Evolutionary conservation across 176 grass and related monocot genomes (phyloP), one percentile per base, ranked within the genome.

Genomic region (Aegilops longissima): DNA sequence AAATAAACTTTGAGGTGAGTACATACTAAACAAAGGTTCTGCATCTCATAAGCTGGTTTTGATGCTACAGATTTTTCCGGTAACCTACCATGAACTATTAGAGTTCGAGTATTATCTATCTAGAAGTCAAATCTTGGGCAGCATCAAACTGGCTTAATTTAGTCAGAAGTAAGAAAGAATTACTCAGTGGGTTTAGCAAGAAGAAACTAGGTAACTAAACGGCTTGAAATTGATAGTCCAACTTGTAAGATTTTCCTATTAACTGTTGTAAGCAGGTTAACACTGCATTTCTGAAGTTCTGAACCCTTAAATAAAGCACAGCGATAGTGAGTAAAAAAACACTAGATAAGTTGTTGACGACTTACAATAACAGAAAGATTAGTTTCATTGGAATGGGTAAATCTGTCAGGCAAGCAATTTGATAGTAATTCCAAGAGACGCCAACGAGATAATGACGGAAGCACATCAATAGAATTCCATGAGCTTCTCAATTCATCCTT

Each of bases 391-490:
- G 84, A 73, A 71, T 92, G 91, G 9, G 84, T 88, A 77, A 95
- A 93, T 88, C 82, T 83, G 45, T 95, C 84, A 0, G 92, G 92
- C 86, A 97, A 79, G 66, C 95, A 97, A 61, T 68, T 88, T 5
- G 90, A 88, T 16, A 97, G 84, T 67, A 97, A 73, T 82, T 97
- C 90, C 78, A 93, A 67, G 62, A 97, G 90, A 87, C 83, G 92
- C 95, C 88, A 95, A 38, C 66, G 79, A 12, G 92, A 84, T 78
- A 93, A 40, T 35, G 89, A 96, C 0, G 87, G 85, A 68, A 93
- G 82, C 88, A 88, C 82, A 14, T 94, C 92, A 29, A 96, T 88
- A 75, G 94, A 88, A 88, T 93, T 82, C 81, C 92, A 85, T 4
- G 94, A 94, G 29, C 18, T 94, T 74, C 72, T 93, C 61, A 97